phyloP scores from a whole-genome alignment of 2,329 filamentous ascomycete species.

The Ophiostoma ulmi region DNA sequence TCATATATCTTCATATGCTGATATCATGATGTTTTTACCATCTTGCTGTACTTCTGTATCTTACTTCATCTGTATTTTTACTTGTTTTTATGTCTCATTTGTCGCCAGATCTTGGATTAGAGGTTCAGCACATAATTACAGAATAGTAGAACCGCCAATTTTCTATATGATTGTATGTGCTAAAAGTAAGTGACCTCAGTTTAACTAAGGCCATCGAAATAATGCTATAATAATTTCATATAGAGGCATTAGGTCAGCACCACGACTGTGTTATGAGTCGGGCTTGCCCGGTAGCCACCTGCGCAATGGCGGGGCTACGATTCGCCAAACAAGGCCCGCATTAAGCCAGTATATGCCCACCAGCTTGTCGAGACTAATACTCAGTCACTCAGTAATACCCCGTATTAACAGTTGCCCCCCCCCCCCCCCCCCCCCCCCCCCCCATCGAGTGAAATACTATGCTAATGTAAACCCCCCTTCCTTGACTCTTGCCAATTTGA shows the following conservation, averaged over 20 bases:
- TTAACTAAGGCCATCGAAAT: no score
- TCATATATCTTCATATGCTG: background rate
- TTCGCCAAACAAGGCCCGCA: conserved; percentile 16
- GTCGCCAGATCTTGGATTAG: background rate
- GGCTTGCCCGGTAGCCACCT: background rate
- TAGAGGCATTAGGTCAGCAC: background rate
- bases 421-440: no score
- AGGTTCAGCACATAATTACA: background rate
- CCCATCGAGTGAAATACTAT: background rate
- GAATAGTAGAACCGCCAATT: background rate
- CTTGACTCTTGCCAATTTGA: conserved; percentile 2
- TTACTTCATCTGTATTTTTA: background rate
- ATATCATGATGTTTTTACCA: background rate
- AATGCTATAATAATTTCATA: background rate
- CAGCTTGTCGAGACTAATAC: background rate
- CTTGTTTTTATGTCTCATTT: background rate
- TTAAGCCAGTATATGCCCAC: background rate
- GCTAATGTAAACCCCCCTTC: background rate
- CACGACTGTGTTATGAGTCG: background rate
- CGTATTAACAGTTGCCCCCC: background rate
- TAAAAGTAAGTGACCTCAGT: no score
- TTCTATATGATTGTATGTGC: background rate
- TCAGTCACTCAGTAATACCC: background rate
- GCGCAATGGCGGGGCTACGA: conserved; percentile 19
- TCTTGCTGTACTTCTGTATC: background rate